Evolutionary conservation across 2,329 filamentous ascomycete genomes (phyloP), one percentile per base, ranked within the genome.

Genomic region (Xylariaceae sp.): DNA sequence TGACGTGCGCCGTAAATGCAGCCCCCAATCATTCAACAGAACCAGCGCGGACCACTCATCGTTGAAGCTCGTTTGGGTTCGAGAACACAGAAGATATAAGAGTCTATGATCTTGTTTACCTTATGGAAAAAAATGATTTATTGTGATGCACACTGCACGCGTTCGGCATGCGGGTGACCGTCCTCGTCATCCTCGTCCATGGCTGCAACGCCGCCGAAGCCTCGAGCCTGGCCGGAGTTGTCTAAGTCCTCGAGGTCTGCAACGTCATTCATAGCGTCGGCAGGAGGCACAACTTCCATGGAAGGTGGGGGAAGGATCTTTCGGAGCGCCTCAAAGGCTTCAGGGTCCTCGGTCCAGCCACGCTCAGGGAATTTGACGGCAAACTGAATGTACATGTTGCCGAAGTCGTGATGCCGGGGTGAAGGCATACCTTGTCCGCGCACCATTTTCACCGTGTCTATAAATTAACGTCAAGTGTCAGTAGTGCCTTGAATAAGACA

Each of bases 351-450:
- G 39, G 82, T 81, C 80, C 83, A 87, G 69, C 83, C 78, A 76
- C 85, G 87, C 68, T 89, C 86, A 47, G 94, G 94, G 81, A 99
- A 97, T 76, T 95, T 96, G 75, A 99, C 91, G 68, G 89, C 86
- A 77, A 99, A 99, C 71, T 95, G 90, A 68, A 99, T 91, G 78
- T 94, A 99, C 65, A 99, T 80, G 76, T 99, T 96, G 68, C 94
- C 94, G 69, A 83, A 85, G 74, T 97, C 89, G 79, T 99, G 94
- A 74, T 97, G 94, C 66, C 94, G 85, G 74, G 84, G 88, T 3
- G 94, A 95, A 42, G 94, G 94, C 94, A 99, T 99, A 72, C 94
- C 94, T 75, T 99, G 94, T 62, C 91, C 91, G 62, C 89, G 89
- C 67, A 99, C 86, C 74, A 96, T 88, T 79, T 96, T 97, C 71